Base-by-base conservation (phyloP, 2,329 filamentous ascomycete species). In the Diaporthe humulicola region DNA sequence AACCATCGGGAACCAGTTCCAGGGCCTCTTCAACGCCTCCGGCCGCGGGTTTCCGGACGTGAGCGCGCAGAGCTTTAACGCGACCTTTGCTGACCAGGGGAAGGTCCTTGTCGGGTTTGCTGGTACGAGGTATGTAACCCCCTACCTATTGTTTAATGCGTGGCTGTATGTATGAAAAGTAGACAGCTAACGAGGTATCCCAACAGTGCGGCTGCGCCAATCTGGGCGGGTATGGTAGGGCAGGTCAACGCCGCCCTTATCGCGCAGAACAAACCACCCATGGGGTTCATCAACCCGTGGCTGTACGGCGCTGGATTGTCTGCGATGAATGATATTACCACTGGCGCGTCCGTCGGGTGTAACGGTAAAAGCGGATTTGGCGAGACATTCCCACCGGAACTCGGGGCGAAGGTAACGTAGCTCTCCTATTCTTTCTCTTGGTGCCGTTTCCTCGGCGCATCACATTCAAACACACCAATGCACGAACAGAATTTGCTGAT, bases 181-280 rank as follows among this genome's bases (percentile, higher is more conserved):
- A 36, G 19, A 9, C n/a, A n/a, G 61, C 42, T 66, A 28, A 66
- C 30, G 7, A 40, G n/a, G 3, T 17, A 4, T 22, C 7, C 28
- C 10, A 15, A 36, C 57, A 85, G 84, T 79, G 89, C 89, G 3
- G 86, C 89, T 1, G 83, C 86, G 0, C 90, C 90, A 0, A 83
- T 87, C 1, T 86, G 88, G 60, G 87, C 88, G 0, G 87, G 85
- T 28, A 85, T 91, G 74, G 82, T 91, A 57, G 84, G 87, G 1
- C 85, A 89, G 28, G 78, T 91, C 57, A 91, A 91, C 76, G 86
- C 88, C 58, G 85, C 86, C 8, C 82, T 87, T 42, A 79, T 90
- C 25, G 80, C 84, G 8, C 81, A 83, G 25, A 85, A 86, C 5
- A 86, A 85, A 76, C 71, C 82, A 17, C 78, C 79, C 3, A 78